Percentiles rank a stretch among this genome's conserved stretches.
Evolutionary conservation across 225 moss, liverwort and hornwort genomes (phyloP).

Genomic region (Bryoerythrophyllum caledonicum): DNA sequence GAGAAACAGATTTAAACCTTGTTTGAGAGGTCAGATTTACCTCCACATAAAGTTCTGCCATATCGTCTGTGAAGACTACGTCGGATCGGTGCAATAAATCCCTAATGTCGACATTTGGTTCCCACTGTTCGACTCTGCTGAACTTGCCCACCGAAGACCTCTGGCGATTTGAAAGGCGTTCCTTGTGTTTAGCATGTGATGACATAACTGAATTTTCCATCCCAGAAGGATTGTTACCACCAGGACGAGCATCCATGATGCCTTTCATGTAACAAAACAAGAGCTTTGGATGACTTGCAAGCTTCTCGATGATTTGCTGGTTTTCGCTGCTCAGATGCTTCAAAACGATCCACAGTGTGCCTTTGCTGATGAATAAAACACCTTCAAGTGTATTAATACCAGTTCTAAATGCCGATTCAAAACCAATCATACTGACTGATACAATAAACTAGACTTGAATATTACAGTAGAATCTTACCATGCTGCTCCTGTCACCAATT

Average conservation of each 20-base stretch:
- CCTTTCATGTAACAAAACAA: slow-evolving; percentile 84
- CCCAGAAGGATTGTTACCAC: slow-evolving; percentile 44
- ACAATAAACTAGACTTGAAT: slow-evolving; percentile 10
- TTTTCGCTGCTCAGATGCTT: slow-evolving; percentile 77
- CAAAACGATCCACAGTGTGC: slow-evolving; percentile 72
- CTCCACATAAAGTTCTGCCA: slow-evolving; percentile 97
- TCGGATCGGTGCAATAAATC: slow-evolving; percentile 72
- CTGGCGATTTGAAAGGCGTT: slow-evolving; percentile 27
- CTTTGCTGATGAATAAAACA: slow-evolving; percentile 56
- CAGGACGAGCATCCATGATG: slow-evolving; percentile 83
- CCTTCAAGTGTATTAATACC: slow-evolving; percentile 19
- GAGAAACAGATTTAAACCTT: not conserved
- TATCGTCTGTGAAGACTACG: slow-evolving; percentile 73
- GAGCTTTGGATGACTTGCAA: slow-evolving; percentile 67
- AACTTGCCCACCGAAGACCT: slow-evolving; percentile 30
- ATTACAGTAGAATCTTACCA: not conserved
- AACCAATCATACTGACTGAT: not conserved
- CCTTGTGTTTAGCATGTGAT: slow-evolving; percentile 37
- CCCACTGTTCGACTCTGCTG: slow-evolving; percentile 32
- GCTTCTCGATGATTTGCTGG: slow-evolving; percentile 63
- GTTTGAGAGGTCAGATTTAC: slow-evolving; percentile 36
- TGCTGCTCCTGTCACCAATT: not conserved
- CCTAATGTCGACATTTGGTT: slow-evolving; percentile 61
- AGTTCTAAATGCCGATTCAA: not conserved
- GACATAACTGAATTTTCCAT: slow-evolving; percentile 27